A percentile compares a stretch with the other conserved stretches of the same genome.
Conservation (phyloP, 2,329 filamentous ascomycete species). For the Hypoxylon sp. region DNA sequence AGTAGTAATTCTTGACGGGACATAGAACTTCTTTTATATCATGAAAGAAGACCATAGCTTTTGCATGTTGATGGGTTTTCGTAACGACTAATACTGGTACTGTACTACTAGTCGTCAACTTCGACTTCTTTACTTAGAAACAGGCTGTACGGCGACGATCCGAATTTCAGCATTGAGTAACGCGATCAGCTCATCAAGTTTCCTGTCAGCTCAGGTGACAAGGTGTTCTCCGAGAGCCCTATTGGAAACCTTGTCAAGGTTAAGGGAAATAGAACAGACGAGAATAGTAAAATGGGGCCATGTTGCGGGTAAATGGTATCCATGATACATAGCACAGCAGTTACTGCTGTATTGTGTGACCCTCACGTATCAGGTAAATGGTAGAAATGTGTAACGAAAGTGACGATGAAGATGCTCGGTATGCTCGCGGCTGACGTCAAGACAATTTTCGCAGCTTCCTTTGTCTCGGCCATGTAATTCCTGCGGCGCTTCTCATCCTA, state of each 20-base stretch:
- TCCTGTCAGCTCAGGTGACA: background rate
- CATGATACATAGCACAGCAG: background rate
- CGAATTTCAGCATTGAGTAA: slow-evolving; percentile 7
- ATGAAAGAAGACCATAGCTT: background rate
- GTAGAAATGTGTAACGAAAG: background rate
- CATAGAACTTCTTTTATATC: slow-evolving; percentile 6
- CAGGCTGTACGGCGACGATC: slow-evolving; percentile 9
- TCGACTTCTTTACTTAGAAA: slow-evolving; percentile 9
- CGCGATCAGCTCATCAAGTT: background rate
- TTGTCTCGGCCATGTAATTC: background rate
- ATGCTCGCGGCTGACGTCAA: background rate
- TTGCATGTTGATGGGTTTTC: background rate
- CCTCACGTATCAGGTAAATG: background rate
- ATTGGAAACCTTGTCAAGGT: background rate
- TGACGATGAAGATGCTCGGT: background rate
- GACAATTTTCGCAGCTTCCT: background rate
- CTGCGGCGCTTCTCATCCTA: background rate
- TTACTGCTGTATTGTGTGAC: background rate
- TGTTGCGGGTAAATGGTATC: background rate
- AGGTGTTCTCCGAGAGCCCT: background rate
- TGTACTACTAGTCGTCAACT: background rate
- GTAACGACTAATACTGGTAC: background rate
- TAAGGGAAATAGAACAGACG: background rate
- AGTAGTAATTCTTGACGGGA: background rate
- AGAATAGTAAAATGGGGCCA: background rate